A percentile compares a stretch with the other conserved stretches of the same genome.
Evolutionary conservation across 1,284 basidiomycete genomes (phyloP).

Genomic region (Exsudoporus floridanus): DNA sequence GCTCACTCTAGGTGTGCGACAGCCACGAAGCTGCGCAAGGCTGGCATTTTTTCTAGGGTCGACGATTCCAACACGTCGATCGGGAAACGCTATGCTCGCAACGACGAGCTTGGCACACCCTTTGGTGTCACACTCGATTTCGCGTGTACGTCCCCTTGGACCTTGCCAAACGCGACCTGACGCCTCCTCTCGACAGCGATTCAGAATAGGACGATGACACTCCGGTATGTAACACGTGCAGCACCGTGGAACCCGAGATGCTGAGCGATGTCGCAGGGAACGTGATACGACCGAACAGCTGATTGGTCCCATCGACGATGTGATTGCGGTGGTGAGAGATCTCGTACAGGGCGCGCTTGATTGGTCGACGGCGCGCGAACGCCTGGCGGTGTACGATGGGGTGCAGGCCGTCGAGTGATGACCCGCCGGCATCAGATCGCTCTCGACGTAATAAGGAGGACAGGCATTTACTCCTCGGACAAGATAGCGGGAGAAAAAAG

Average conservation of each 20-base stretch:
- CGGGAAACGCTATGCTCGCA: slow-evolving; percentile 95
- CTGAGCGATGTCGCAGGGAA: slow-evolving; percentile 56
- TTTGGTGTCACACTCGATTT: slow-evolving; percentile 97
- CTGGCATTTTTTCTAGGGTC: slow-evolving; percentile 88
- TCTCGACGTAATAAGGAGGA: too few species aligned
- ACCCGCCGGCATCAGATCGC: too few species aligned
- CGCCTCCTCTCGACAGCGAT: slow-evolving; percentile 49
- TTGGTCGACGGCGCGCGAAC: slow-evolving; percentile 77
- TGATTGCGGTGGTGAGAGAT: slow-evolving; percentile 77
- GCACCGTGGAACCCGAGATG: not conserved
- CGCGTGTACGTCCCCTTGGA: slow-evolving; percentile 67
- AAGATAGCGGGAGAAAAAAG: not conserved
- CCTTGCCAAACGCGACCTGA: not conserved
- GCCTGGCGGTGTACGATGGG: slow-evolving; percentile 83
- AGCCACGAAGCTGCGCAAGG: slow-evolving; percentile 86
- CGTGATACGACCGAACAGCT: slow-evolving; percentile 93
- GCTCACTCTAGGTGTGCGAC: slow-evolving; percentile 8
- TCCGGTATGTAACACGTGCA: slow-evolving; percentile 55
- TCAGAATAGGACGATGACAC: slow-evolving; percentile 85
- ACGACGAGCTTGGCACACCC: slow-evolving; percentile 98
- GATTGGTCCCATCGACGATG: slow-evolving; percentile 91
- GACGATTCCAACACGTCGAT: slow-evolving; percentile 96
- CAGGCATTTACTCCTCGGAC: too few species aligned
- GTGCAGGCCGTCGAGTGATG: slow-evolving; percentile 78
- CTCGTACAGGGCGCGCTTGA: slow-evolving; percentile 72